Evolutionary conservation across 805 yeast species (phyloP).

Genomic region (Saccharomyces cerevisiae): DNA sequence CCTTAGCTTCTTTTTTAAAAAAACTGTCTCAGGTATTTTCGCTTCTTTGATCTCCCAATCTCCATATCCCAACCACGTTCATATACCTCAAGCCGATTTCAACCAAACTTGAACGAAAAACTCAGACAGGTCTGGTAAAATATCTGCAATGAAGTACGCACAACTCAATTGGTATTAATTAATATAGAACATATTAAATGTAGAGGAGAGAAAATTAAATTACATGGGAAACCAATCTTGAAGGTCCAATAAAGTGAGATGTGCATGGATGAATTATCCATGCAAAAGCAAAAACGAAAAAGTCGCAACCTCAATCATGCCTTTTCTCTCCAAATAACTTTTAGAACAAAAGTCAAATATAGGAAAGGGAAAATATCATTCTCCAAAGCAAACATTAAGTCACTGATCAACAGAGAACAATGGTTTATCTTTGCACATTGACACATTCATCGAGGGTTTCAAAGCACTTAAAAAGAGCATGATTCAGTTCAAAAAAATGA

Average conservation of each 20-base stretch:
- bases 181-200: neutral
- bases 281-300: neutral
- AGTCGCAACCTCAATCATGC: neutral
- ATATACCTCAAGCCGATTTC: neutral
- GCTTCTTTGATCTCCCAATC: neutral
- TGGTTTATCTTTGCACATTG: slow-evolving; percentile 28
- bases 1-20: neutral
- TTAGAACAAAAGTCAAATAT: neutral
- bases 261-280: neutral
- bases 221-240: neutral
- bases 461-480: neutral
- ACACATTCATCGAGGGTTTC: slow-evolving; percentile 28
- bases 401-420: neutral
- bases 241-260: neutral
- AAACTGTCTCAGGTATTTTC: neutral
- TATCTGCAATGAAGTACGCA: neutral
- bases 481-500: neutral
- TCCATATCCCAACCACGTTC: neutral
- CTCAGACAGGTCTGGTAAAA: neutral
- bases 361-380: neutral
- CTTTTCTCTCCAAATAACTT: neutral
- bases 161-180: neutral
- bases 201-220: neutral
- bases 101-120: neutral
- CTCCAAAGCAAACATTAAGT: neutral